Base-by-base conservation (phyloP, 805 yeast species). In the Tetrapisispora taiwanensis region DNA sequence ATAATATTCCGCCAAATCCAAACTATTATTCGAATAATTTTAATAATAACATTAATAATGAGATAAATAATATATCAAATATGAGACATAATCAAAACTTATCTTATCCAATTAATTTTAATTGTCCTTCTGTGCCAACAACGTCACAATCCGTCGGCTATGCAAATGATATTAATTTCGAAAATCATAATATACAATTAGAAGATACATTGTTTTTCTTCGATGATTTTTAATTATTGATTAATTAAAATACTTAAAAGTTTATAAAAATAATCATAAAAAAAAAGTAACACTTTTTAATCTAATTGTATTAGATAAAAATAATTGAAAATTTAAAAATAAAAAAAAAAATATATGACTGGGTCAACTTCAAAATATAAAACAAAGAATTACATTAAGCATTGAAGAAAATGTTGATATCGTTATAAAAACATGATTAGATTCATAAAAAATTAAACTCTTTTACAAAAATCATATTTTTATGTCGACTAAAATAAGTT, bases 191-290 rank as follows among this genome's bases (percentile, higher is more conserved):
- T 14, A 20, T 30, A 15, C 30, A 31, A 13, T 15, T 27, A 28
- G 38, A 41, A 20, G 43, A 41, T 27, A 41, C 43, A 12, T 30
- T 32, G 18, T 41, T 41, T 20, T 41, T 41, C 10, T 41, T 41
- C 13, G 43, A 41, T 34, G 43, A 41, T 20, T 19, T 41, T 30
- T 31, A 14, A 39, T 24, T 15, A 14, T 35, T 19, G 8, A 22
- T 6, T 22, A 33, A 5, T 18, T 13, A 33, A 24, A 22, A 22
- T n/a, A 35, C 12, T 24, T 9, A 30, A 30, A 30, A n/a, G 33
- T 30, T 7, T 30, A 22, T 8, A 22, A 22, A 22, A 22, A 22
- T 6, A 22, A 8, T 6, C 5, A 6, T 22, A 22, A 22, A 22
- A 22, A 6, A 22, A 22, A 22, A 22, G 26, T 8, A 22, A 22